A percentile compares a stretch with the other conserved stretches of the same genome.
Evolutionary conservation across 2,329 filamentous ascomycete genomes (phyloP).

Genomic region (Pyricularia pennisetigena): DNA sequence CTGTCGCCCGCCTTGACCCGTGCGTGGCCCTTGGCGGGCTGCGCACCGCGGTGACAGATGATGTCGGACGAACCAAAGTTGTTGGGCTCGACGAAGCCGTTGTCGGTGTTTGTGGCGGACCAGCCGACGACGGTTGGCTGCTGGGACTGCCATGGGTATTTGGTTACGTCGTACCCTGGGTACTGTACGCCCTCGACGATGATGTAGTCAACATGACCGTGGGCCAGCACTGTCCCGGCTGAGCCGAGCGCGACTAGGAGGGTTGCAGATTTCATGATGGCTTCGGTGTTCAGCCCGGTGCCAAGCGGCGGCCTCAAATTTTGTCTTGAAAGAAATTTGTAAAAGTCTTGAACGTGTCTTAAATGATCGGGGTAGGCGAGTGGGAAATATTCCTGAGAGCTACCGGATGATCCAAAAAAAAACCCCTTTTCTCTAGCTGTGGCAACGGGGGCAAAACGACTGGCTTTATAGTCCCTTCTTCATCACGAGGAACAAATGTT

Average conservation of each 20-base stretch:
- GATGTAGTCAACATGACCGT: constrained; percentile 11
- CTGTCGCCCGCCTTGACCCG: constrained; percentile 28
- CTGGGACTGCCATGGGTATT: constrained; percentile 23
- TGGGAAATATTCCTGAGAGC: not conserved
- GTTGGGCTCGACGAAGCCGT: constrained; percentile 38
- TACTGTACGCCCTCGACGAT: constrained; percentile 58
- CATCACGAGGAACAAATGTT: not conserved
- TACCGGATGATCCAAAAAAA: not conserved
- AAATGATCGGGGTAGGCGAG: not conserved
- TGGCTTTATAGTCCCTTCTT: not conserved
- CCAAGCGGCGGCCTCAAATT: not conserved
- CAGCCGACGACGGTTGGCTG: constrained; percentile 30
- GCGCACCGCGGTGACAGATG: constrained; percentile 33
- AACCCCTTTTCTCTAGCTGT: not conserved
- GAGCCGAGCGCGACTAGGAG: constrained; percentile 24
- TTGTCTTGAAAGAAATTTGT: not conserved
- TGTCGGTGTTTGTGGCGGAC: constrained; percentile 31
- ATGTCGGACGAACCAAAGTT: constrained; percentile 30
- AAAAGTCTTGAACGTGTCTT: not conserved
- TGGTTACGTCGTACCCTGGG: constrained; percentile 28
- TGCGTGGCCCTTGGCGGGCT: constrained; percentile 26
- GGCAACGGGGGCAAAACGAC: not conserved
- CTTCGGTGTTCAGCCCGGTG: not conserved
- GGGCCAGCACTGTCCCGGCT: constrained; percentile 40
- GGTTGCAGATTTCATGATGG: not conserved